These are phyloP conservation scores for Aspergillus candidus DNA, from an alignment of 2,329 filamentous ascomycete species.

Conservation along the genomic window DNA sequence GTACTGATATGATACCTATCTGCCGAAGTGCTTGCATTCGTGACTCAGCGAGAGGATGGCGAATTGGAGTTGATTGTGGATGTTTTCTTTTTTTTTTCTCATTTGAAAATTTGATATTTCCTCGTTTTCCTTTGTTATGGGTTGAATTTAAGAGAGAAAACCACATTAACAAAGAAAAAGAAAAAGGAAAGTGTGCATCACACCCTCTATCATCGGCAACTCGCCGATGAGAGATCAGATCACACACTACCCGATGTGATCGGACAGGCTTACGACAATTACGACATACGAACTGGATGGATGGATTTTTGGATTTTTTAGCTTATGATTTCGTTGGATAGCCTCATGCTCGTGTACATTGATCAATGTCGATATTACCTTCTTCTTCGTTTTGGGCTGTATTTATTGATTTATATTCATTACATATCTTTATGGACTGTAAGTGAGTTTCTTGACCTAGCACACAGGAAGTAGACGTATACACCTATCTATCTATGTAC, in stretches of 20 bases:
- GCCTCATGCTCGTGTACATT: slow-evolving; percentile 21
- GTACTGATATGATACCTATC: slow-evolving; percentile 16
- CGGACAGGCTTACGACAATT: background rate
- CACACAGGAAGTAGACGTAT: too few species aligned
- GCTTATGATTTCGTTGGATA: slow-evolving; percentile 10
- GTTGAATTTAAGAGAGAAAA: too few species aligned
- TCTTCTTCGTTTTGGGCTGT: slow-evolving; percentile 21
- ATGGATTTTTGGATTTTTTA: slow-evolving; percentile 5
- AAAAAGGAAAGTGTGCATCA: too few species aligned
- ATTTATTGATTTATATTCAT: slow-evolving; percentile 22
- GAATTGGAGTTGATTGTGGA: slow-evolving; percentile 22
- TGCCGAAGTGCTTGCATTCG: slow-evolving; percentile 8
- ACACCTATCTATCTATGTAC: too few species aligned
- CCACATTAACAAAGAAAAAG: too few species aligned
- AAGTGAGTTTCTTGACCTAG: too few species aligned
- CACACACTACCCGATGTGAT: too few species aligned
- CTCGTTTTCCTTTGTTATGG: background rate
- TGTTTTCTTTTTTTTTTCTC: slow-evolving; percentile 12
- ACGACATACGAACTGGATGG: slow-evolving; percentile 16
- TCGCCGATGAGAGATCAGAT: too few species aligned
- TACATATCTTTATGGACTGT: slow-evolving; percentile 6
- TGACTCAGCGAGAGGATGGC: slow-evolving; percentile 13
- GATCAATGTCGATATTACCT: slow-evolving; percentile 16
- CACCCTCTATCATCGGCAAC: too few species aligned
- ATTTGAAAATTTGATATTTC: too few species aligned